Base-by-base conservation (phyloP, 768 basidiomycete genomes). In the Zangia roseola region DNA sequence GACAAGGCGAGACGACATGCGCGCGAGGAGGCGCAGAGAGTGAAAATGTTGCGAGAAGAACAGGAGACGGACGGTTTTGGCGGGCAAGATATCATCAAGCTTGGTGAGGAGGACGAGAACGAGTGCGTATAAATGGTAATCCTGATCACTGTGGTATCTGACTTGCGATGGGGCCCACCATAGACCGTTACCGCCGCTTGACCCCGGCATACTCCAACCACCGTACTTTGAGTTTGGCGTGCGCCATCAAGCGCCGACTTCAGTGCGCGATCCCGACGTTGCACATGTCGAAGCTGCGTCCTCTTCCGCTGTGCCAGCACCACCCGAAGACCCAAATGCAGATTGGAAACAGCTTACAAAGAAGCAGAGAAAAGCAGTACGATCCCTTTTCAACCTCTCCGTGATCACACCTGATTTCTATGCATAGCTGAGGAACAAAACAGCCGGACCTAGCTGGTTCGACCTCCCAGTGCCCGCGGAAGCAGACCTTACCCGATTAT, bases 371-470 rank as follows among this genome's bases (percentile, higher is more conserved):
- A 89, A 84, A 68, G 83, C 80, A 54, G 89, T 90, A 57, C 38
- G 77, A n/a, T 7, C 26, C 46, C 35, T 42, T 45, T 17, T 37
- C 41, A 14, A 16, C 21, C 36, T 23, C 6, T 34, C 37, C 9
- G 25, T 37, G 16, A 25, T 23, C 12, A 8, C 20, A 17, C 40
- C 34, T 28, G 40, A 42, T 17, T 17, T 6, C 20, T 34, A 17
- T 12, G 10, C 14, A 9, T 40, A 94, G 91, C 61, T 85, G 38
- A 84, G 79, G 62, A 78, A 77, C 24, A 76, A 78, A 57, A 93
- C 90, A 1, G 80, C 91, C 5, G 91, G 92, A 0, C 77, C 82
- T 38, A 78, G 79, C 47, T 95, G 92, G 91, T 94, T 91, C 64
- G 88, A 94, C 65, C 76, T 94, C 46, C 90, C 92, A 17, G 85